phyloP scores from a whole-genome alignment of 306 rosid species.

The Fragaria vesca region DNA sequence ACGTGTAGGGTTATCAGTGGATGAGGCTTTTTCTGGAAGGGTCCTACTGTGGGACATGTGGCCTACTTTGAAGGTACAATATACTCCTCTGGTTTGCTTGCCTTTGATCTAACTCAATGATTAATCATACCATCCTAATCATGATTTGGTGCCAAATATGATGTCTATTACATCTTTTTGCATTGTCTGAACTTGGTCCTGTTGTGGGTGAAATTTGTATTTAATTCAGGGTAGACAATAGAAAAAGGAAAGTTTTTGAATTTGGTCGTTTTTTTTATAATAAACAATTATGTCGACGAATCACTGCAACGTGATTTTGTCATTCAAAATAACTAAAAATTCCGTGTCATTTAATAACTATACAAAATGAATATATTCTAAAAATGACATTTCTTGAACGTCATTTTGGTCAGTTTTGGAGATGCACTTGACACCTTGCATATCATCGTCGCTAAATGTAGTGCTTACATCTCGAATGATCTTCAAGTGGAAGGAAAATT shows the following conservation, averaged over 20 bases:
- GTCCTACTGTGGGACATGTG: background rate
- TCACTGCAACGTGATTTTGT: no score
- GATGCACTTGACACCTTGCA: background rate
- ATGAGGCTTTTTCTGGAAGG: constrained; percentile 9
- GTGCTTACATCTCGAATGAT: background rate
- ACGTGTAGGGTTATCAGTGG: constrained; percentile 38
- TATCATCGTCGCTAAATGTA: background rate
- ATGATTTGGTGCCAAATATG: constrained; percentile 10
- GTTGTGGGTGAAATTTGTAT: background rate
- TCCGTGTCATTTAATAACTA: no score
- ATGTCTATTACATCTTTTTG: background rate
- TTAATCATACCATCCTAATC: constrained; percentile 20
- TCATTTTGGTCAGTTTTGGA: no score
- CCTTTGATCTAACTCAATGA: constrained; percentile 18
- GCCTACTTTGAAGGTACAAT: constrained; percentile 9
- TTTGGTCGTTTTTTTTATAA: background rate
- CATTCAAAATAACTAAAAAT: rapidly evolving
- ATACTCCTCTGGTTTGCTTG: background rate
- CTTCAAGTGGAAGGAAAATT: background rate
- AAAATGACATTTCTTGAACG: no score
- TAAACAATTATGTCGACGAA: no score
- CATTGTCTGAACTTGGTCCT: background rate
- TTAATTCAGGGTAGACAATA: background rate
- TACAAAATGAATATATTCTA: no score
- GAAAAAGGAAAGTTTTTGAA: background rate